phyloP scores from a whole-genome alignment of 176 grass and related monocot species.

The Musa schizocarpa region DNA sequence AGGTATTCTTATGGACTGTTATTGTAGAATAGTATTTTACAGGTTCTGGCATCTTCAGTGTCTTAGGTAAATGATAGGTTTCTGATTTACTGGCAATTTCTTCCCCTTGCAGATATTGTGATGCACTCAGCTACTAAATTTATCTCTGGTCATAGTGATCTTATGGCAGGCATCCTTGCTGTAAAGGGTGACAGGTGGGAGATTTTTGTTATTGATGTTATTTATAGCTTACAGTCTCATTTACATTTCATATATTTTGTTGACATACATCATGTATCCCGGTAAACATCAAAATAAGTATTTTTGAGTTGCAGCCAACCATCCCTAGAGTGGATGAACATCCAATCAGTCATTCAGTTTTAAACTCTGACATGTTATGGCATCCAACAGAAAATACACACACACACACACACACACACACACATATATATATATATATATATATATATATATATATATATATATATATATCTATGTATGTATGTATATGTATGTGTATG shows the following conservation, averaged over 20 bases:
- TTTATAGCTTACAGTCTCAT: constrained; percentile 1
- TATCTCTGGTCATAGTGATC: constrained; percentile 93
- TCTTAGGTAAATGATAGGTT: background rate
- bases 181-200: constrained; percentile 79
- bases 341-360: no score
- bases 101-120: constrained; percentile 62
- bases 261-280: no score
- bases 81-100: background rate
- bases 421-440: no score
- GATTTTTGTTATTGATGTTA: constrained; percentile 9
- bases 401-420: no score
- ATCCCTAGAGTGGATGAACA: no score
- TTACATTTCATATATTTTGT: background rate
- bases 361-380: no score
- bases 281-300: no score
- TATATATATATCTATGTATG: no score
- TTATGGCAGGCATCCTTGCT: constrained; percentile 96
- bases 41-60: background rate
- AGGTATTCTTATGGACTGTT: constrained; percentile 27
- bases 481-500: no score
- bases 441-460: no score
- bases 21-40: background rate
- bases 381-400: no score
- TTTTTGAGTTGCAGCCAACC: no score
- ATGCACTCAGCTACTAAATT: constrained; percentile 99